A percentile compares a stretch with the other conserved stretches of the same genome.
Evolutionary conservation across 2,329 filamentous ascomycete genomes (phyloP).

Genomic region (Rugonectria rugulosa): DNA sequence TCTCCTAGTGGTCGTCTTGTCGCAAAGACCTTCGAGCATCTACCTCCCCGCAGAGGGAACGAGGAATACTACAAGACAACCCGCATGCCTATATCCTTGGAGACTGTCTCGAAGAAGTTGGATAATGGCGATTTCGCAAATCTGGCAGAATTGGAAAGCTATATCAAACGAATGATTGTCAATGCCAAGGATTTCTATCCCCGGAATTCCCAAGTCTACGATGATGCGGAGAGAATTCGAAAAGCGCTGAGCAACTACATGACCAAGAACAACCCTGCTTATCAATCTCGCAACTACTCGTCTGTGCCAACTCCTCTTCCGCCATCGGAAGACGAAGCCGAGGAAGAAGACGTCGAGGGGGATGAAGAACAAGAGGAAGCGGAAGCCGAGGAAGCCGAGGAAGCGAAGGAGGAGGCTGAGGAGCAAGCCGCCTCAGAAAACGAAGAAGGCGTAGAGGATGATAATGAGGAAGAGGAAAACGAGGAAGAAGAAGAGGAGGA

Average conservation of each 20-base stretch:
- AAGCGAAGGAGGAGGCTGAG: conserved; percentile 42
- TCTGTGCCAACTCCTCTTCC: conserved; percentile 78
- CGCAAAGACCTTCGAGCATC: conserved; percentile 76
- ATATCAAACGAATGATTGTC: conserved; percentile 85
- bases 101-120: conserved; percentile 79
- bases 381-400: conserved; percentile 40
- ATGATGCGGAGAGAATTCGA: conserved; percentile 85
- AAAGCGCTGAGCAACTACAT: conserved; percentile 90
- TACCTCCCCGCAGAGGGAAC: conserved; percentile 69
- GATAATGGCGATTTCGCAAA: conserved; percentile 71
- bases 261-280: conserved; percentile 86
- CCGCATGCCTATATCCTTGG: conserved; percentile 79
- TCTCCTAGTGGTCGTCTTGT: conserved; percentile 72
- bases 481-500: conserved; percentile 33
- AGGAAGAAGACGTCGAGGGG: not conserved
- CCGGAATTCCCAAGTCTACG: conserved; percentile 74
- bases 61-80: conserved; percentile 81
- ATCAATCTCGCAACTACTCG: conserved; percentile 71
- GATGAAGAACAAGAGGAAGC: conserved; percentile 37
- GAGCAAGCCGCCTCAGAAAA: conserved; percentile 45
- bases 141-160: conserved; percentile 80
- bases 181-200: conserved; percentile 88
- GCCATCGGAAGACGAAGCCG: conserved; percentile 39
- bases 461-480: conserved; percentile 40
- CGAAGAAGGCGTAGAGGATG: conserved; percentile 41